A percentile compares a stretch with the other conserved stretches of the same genome.
phyloP scores from a whole-genome alignment of 179 eudicot species.

The Vitellaria paradoxa region DNA sequence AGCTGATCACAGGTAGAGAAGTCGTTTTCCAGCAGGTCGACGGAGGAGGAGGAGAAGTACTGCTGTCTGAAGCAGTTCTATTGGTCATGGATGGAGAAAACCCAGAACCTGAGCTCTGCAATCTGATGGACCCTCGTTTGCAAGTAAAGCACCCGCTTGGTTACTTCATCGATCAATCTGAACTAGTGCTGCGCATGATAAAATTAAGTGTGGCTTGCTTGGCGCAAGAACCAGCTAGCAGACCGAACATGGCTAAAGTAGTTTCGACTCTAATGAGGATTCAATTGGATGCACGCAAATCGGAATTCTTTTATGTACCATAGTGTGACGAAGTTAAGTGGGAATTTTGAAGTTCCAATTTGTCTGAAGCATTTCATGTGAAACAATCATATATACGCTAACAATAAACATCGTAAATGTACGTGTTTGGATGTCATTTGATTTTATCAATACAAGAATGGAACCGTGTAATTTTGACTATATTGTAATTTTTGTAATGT shows the following conservation, averaged over 20 bases:
- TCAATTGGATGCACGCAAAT: slow-evolving; percentile 31
- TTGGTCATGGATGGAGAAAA: slow-evolving; percentile 17
- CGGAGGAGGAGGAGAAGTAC: slow-evolving; percentile 20
- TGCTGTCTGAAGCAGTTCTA: slow-evolving; percentile 23
- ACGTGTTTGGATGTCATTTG: not conserved
- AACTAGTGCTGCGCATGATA: slow-evolving; percentile 24
- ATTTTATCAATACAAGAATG: not conserved
- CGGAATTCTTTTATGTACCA: not conserved
- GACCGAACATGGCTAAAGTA: slow-evolving; percentile 33
- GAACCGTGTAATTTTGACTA: no score
- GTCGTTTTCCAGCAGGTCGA: slow-evolving; percentile 26
- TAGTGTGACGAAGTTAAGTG: not conserved
- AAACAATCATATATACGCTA: not conserved
- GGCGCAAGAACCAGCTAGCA: slow-evolving; percentile 24
- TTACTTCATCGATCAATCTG: slow-evolving; percentile 31
- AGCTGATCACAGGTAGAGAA: slow-evolving; percentile 64
- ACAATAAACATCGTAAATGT: not conserved
- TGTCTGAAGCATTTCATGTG: not conserved
- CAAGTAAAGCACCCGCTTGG: slow-evolving; percentile 38
- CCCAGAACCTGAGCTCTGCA: slow-evolving; percentile 15
- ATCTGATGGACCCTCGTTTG: slow-evolving; percentile 32
- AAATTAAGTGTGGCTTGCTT: slow-evolving; percentile 34
- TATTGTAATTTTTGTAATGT: no score
- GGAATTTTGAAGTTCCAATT: not conserved
- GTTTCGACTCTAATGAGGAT: slow-evolving; percentile 34